phyloP scores from a whole-genome alignment of 1,284 basidiomycete genomes.

The Ceratobasidium sp. region DNA sequence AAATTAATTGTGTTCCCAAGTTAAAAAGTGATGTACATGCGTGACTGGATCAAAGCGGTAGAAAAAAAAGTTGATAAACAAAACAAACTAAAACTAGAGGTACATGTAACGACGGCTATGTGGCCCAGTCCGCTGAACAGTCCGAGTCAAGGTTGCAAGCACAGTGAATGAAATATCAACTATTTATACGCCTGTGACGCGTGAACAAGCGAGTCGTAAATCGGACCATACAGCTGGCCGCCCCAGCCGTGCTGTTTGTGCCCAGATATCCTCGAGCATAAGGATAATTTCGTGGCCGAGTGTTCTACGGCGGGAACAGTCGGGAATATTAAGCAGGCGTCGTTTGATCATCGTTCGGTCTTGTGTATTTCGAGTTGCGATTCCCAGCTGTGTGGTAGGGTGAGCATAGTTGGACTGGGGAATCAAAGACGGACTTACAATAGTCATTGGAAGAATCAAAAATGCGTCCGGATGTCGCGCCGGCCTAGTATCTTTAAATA shows the following conservation, averaged over 20 bases:
- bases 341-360: neutral
- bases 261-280: neutral
- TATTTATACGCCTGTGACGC: neutral
- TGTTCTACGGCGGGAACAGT: slow-evolving; percentile 9
- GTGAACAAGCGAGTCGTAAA: neutral
- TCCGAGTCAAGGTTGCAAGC: too few relatives aligned
- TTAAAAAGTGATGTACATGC: too few relatives aligned
- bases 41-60: too few relatives aligned
- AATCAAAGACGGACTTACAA: slow-evolving; percentile 1
- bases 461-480: slow-evolving; percentile 16
- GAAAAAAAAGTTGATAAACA: too few relatives aligned
- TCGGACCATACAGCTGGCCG: slow-evolving; percentile 18
- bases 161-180: neutral
- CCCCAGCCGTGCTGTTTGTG: neutral
- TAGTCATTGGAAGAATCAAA: slow-evolving; percentile 23
- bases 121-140: too few relatives aligned
- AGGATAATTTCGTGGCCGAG: slow-evolving; percentile 1
- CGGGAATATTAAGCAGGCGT: slow-evolving; percentile 7
- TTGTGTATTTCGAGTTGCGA: neutral
- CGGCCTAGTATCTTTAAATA: slow-evolving; percentile 17
- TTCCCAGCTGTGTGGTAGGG: slow-evolving; percentile 3
- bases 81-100: too few relatives aligned
- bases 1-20: too few relatives aligned
- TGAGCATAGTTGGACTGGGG: neutral
- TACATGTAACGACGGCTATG: too few relatives aligned